phyloP scores from a whole-genome alignment of 768 basidiomycete species.

The Kwoniella europaea region DNA sequence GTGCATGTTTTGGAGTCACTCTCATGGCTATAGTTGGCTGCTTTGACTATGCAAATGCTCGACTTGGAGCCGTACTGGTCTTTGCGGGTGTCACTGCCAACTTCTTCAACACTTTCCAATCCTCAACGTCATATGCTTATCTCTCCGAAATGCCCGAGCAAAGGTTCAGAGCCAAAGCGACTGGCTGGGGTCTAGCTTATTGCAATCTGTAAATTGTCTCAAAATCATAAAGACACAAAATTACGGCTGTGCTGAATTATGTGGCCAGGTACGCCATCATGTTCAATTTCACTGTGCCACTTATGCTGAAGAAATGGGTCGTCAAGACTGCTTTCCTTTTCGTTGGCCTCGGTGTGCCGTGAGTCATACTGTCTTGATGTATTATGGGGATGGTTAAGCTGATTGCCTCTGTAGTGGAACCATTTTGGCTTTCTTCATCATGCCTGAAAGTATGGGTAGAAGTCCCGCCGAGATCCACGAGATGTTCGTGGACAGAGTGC shows the following conservation, averaged over 20 bases:
- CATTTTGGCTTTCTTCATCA: slow-evolving; percentile 30
- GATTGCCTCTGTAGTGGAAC: slow-evolving; percentile 12
- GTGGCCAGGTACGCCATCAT: slow-evolving; percentile 24
- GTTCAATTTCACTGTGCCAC: slow-evolving; percentile 30
- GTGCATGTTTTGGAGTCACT: slow-evolving; percentile 21
- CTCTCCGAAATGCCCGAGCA: slow-evolving; percentile 28
- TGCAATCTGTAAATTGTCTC: slow-evolving; percentile 22
- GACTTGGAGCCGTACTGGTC: slow-evolving; percentile 19
- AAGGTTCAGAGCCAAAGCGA: slow-evolving; percentile 20
- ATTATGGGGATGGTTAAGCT: not conserved
- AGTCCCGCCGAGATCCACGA: slow-evolving; percentile 35
- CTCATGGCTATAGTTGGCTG: slow-evolving; percentile 21
- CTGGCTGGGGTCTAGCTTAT: slow-evolving; percentile 30
- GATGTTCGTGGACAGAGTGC: slow-evolving; percentile 28
- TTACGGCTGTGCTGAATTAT: not conserved
- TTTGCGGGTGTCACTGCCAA: slow-evolving; percentile 26
- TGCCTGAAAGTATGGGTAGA: slow-evolving; percentile 29
- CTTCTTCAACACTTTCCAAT: slow-evolving; percentile 35
- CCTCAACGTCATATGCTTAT: slow-evolving; percentile 24
- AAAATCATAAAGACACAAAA: not conserved
- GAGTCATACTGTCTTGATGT: not conserved
- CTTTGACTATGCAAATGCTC: slow-evolving; percentile 19
- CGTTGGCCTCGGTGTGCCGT: slow-evolving; percentile 24
- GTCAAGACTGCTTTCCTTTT: slow-evolving; percentile 33
- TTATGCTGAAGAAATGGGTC: slow-evolving; percentile 31